Percentiles rank a stretch among this genome's conserved stretches.
These are phyloP conservation scores for Saccharomycopsis schoenii DNA, from an alignment of 805 yeast species.

Conservation along the genomic window DNA sequence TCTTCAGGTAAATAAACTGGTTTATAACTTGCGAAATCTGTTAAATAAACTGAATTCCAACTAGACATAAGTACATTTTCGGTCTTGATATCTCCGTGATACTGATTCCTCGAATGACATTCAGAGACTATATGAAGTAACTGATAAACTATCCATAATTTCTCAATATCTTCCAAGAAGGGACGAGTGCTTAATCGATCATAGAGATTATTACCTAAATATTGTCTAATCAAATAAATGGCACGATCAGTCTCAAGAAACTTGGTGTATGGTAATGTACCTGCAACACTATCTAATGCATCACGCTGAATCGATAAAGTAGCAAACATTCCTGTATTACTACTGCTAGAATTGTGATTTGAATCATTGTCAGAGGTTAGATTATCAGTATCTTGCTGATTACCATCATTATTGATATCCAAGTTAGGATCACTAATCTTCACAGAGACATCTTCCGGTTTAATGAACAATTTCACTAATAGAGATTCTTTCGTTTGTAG, in stretches of 20 bases:
- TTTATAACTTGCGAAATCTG: conserved; percentile 80
- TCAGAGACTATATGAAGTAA: conserved; percentile 50
- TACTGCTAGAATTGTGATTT: neutral
- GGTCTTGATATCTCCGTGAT: conserved; percentile 86
- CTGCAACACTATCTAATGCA: conserved; percentile 40
- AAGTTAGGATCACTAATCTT: neutral
- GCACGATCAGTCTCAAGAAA: conserved; percentile 86
- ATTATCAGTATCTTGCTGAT: neutral
- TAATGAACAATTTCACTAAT: conserved; percentile 14
- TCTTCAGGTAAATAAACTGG: conserved; percentile 84
- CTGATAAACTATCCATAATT: conserved; percentile 78
- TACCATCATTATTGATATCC: neutral
- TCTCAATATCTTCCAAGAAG: conserved; percentile 70
- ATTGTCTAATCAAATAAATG: conserved; percentile 80
- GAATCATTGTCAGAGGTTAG: neutral
- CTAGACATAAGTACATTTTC: conserved; percentile 83
- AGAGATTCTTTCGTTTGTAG: neutral
- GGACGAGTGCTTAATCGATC: conserved; percentile 85
- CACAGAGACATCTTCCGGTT: conserved; percentile 9
- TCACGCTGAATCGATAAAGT: neutral
- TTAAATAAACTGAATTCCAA: conserved; percentile 76
- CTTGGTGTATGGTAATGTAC: conserved; percentile 60
- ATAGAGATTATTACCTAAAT: conserved; percentile 68
- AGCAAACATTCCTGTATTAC: neutral
- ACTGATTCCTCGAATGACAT: conserved; percentile 52